phyloP scores from a whole-genome alignment of 352 stramenopile genomes.

The Pilasporangium apinafurcum region DNA sequence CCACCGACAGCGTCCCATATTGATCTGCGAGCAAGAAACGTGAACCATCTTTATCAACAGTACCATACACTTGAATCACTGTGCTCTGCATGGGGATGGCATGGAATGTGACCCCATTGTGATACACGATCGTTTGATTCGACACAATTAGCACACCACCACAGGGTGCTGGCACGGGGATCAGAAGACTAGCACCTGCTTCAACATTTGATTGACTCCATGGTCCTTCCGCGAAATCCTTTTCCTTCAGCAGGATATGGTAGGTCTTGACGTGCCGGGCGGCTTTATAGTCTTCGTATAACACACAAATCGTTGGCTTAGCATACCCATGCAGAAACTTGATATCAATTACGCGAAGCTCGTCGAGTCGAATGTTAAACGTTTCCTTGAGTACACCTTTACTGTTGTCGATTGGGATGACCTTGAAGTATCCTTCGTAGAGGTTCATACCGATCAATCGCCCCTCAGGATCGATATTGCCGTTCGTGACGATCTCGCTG shows the following conservation, averaged over 20 bases:
- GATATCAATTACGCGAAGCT: conserved; percentile 91
- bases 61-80: conserved; percentile 85
- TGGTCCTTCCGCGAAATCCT: conserved; percentile 84
- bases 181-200: conserved; percentile 78
- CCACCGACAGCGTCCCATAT: conserved; percentile 85
- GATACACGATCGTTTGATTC: conserved; percentile 90
- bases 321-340: conserved; percentile 88
- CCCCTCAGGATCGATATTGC: conserved; percentile 84
- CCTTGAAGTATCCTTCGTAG: conserved; percentile 89
- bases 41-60: conserved; percentile 85
- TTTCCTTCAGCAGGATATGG: conserved; percentile 85
- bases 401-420: conserved; percentile 81
- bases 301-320: conserved; percentile 88
- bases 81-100: conserved; percentile 90
- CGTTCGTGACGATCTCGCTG: conserved; percentile 85
- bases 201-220: conserved; percentile 90
- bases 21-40: conserved; percentile 88
- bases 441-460: conserved; percentile 88
- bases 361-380: conserved; percentile 92
- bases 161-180: conserved; percentile 78
- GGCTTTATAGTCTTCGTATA: conserved; percentile 89
- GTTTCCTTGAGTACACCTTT: conserved; percentile 77
- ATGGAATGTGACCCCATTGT: conserved; percentile 85
- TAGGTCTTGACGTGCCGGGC: conserved; percentile 91
- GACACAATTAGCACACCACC: conserved; percentile 89